A percentile compares a stretch with the other conserved stretches of the same genome.
phyloP scores from a whole-genome alignment of 768 basidiomycete genomes.

The Lactifluus hygrophoroides region DNA sequence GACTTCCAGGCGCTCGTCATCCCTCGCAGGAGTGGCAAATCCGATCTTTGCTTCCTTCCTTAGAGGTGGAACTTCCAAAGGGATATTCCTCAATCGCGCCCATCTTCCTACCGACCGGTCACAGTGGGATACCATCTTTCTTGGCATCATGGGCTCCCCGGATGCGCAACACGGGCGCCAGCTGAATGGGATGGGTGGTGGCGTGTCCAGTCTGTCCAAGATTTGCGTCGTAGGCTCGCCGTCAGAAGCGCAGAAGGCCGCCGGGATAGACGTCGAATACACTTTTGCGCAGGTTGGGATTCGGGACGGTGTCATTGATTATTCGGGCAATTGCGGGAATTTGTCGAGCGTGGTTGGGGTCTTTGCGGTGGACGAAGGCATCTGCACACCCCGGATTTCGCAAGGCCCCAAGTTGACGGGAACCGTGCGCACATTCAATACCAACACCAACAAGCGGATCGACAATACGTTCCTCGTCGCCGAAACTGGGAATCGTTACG shows the following conservation, averaged over 20 bases:
- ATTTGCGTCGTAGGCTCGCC: constrained; percentile 55
- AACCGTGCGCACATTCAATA: constrained; percentile 57
- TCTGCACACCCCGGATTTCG: constrained; percentile 31
- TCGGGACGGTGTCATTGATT: constrained; percentile 50
- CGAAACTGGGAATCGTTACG: constrained; percentile 8
- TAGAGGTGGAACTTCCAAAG: constrained; percentile 73
- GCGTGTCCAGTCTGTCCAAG: constrained; percentile 67
- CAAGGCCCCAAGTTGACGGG: constrained; percentile 7
- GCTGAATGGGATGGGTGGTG: constrained; percentile 77
- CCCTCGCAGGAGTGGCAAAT: constrained; percentile 21
- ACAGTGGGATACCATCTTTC: constrained; percentile 54
- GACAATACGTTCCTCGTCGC: constrained; percentile 60
- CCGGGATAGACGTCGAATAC: constrained; percentile 55
- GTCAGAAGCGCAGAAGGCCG: constrained; percentile 32
- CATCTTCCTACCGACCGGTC: constrained; percentile 43
- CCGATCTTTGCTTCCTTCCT: constrained; percentile 41
- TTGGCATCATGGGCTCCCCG: constrained; percentile 76
- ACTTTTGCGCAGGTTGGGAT: constrained; percentile 56
- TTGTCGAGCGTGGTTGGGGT: constrained; percentile 65
- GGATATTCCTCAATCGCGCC: constrained; percentile 51
- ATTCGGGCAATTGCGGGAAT: constrained; percentile 71
- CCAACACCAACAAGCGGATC: constrained; percentile 62
- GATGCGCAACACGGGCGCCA: constrained; percentile 60
- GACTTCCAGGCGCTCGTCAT: constrained; percentile 5
- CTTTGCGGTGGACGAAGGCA: constrained; percentile 60